Percentiles rank a stretch among this genome's conserved stretches.
Conservation (phyloP, 371 early-diverging fungal genomes). For the Lichtheimia ramosa region DNA sequence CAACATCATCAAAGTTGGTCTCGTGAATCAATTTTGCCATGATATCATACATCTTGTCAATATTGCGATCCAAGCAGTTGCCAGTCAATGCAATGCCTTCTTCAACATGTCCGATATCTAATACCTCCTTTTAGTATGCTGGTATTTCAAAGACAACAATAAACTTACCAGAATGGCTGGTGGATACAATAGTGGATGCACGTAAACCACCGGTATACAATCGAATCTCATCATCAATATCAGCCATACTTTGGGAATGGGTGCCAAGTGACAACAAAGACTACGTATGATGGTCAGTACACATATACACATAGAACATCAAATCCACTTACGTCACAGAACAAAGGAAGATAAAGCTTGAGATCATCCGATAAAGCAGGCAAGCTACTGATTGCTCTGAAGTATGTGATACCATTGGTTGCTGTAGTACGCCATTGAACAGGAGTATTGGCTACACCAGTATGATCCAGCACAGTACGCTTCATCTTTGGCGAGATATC, state of each 20-base stretch:
- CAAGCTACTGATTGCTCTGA: slow-evolving; percentile 68
- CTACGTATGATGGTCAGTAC: slow-evolving; percentile 15
- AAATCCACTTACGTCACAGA: slow-evolving; percentile 61
- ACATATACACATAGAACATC: neutral
- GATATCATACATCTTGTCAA: slow-evolving; percentile 74
- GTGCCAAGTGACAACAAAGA: slow-evolving; percentile 88
- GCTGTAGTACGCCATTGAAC: slow-evolving; percentile 79
- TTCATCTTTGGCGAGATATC: slow-evolving; percentile 72
- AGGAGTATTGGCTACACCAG: slow-evolving; percentile 56
- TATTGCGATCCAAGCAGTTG: slow-evolving; percentile 77
- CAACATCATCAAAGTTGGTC: slow-evolving; percentile 76
- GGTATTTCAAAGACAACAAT: neutral
- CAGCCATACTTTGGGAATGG: slow-evolving; percentile 68
- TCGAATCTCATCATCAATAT: slow-evolving; percentile 87
- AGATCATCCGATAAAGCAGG: slow-evolving; percentile 65
- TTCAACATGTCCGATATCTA: slow-evolving; percentile 55
- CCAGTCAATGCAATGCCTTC: slow-evolving; percentile 60
- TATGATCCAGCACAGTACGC: slow-evolving; percentile 68
- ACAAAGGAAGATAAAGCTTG: slow-evolving; percentile 77
- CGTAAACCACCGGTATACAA: slow-evolving; percentile 85
- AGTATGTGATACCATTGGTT: slow-evolving; percentile 94
- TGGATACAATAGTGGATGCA: slow-evolving; percentile 65
- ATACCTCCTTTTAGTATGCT: neutral
- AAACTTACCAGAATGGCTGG: slow-evolving; percentile 56
- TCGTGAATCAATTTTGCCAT: slow-evolving; percentile 67